Conservation (phyloP, 495 filamentous ascomycete species). For the Penicillium tannophilum region DNA sequence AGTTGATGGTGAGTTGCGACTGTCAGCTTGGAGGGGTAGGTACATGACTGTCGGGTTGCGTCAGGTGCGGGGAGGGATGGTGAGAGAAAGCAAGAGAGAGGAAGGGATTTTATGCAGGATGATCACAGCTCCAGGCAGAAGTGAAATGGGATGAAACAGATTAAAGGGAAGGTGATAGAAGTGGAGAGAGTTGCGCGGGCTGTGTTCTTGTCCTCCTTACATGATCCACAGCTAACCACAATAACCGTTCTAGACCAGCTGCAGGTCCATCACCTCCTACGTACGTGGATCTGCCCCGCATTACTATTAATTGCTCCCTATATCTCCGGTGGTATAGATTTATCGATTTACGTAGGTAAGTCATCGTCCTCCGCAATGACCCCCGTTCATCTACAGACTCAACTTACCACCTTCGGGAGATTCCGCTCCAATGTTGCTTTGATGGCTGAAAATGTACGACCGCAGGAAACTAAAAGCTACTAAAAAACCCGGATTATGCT, state of each 20-base stretch:
- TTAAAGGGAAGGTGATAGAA: constrained; percentile 9
- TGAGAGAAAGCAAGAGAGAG: constrained; percentile 1
- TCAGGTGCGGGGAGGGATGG: neutral
- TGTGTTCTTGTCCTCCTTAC: constrained; percentile 6
- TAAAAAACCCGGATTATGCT: neutral
- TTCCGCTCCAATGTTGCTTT: neutral
- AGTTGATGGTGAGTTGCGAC: neutral
- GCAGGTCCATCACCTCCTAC: constrained; percentile 7
- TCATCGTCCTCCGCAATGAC: too few species aligned
- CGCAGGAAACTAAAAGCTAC: neutral
- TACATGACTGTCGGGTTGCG: neutral
- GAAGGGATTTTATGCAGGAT: neutral
- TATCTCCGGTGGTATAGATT: neutral
- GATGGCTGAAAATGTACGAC: neutral
- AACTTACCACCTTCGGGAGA: neutral
- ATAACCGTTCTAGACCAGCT: constrained; percentile 10
- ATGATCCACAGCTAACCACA: constrained; percentile 9
- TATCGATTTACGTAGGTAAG: too few species aligned
- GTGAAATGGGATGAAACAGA: constrained; percentile 4
- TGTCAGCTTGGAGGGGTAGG: neutral
- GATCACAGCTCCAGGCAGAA: neutral
- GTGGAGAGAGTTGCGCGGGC: constrained; percentile 11
- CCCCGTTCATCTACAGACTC: neutral
- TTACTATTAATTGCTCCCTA: neutral
- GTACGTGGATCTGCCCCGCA: constrained; percentile 4